These are phyloP conservation scores for Cupressus sempervirens DNA, from an alignment of 75 land plant genomes.

Conservation along the genomic window DNA sequence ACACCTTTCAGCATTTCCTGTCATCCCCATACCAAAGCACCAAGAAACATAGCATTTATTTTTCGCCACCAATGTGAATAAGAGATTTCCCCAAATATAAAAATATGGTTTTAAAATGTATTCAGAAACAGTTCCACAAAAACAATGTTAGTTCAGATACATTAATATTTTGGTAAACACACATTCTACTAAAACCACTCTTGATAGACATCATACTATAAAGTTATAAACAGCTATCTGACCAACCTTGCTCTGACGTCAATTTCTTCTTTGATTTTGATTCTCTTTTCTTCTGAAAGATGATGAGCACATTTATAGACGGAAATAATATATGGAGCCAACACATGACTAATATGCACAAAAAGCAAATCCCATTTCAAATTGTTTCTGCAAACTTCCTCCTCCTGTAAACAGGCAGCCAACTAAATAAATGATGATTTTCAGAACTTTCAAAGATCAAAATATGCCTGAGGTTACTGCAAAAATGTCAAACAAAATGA, in stretches of 20 bases:
- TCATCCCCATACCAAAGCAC: too few species aligned
- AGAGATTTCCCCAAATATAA: neutral
- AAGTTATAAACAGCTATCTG: neutral
- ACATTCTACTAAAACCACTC: neutral
- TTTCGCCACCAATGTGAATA: too few species aligned
- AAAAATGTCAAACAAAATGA: neutral
- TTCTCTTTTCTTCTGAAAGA: constrained; percentile 16
- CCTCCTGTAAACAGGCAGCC: constrained; percentile 38
- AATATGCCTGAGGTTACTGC: neutral
- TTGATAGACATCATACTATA: neutral
- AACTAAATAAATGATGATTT: neutral
- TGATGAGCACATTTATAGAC: constrained; percentile 32
- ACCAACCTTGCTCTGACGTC: constrained; percentile 53
- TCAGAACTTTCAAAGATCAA: neutral
- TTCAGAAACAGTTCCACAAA: constrained; percentile 3
- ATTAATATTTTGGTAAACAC: neutral
- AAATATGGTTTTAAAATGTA: neutral
- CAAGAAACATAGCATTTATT: too few species aligned
- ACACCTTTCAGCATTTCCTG: too few species aligned
- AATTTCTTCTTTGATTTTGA: constrained; percentile 22
- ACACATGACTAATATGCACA: constrained; percentile 37
- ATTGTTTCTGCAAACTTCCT: constrained; percentile 60
- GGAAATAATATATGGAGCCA: constrained; percentile 35
- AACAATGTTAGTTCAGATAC: neutral
- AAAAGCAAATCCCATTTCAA: constrained; percentile 57